phyloP scores from a whole-genome alignment of 2,329 filamentous ascomycete genomes.

The Aspergillus hortae region DNA sequence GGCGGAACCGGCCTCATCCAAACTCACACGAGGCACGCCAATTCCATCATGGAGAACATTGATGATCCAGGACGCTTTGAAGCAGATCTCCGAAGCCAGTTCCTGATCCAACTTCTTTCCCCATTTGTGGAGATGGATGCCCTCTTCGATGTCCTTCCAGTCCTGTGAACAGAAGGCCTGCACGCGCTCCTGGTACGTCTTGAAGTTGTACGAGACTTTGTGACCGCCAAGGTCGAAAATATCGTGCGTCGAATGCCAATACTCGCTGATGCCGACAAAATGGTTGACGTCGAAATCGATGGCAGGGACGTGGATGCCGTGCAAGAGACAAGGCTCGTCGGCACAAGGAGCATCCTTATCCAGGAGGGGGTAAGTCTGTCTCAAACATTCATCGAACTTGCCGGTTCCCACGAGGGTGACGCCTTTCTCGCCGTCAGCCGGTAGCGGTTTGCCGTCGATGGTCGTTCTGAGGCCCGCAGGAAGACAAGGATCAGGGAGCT shows the following conservation, averaged over 20 bases:
- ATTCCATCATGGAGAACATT: conserved; percentile 96
- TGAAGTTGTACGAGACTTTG: conserved; percentile 80
- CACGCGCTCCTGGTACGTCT: conserved; percentile 82
- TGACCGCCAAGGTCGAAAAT: conserved; percentile 74
- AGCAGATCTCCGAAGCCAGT: conserved; percentile 83
- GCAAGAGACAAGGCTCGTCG: conserved; percentile 80
- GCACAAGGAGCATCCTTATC: conserved; percentile 84
- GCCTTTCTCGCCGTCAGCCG: conserved; percentile 38
- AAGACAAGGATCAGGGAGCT: conserved; percentile 87
- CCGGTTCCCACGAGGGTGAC: conserved; percentile 76
- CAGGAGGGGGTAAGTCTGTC: conserved; percentile 76
- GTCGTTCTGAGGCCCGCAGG: conserved; percentile 73
- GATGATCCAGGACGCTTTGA: conserved; percentile 97
- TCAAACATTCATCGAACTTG: conserved; percentile 78
- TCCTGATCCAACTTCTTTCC: conserved; percentile 70
- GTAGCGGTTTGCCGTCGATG: conserved; percentile 60
- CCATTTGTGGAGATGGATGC: conserved; percentile 63
- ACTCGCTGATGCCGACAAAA: conserved; percentile 96
- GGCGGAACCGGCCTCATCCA: background rate
- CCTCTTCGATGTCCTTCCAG: conserved; percentile 72
- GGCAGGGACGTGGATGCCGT: conserved; percentile 86
- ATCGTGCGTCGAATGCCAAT: conserved; percentile 97
- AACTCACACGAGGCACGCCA: conserved; percentile 74
- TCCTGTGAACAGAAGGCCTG: conserved; percentile 78
- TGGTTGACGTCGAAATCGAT: conserved; percentile 98